Evolutionary conservation across 1,284 basidiomycete species (phyloP), one percentile per base, ranked within the genome.

Genomic region (Papiliotrema terrestris): DNA sequence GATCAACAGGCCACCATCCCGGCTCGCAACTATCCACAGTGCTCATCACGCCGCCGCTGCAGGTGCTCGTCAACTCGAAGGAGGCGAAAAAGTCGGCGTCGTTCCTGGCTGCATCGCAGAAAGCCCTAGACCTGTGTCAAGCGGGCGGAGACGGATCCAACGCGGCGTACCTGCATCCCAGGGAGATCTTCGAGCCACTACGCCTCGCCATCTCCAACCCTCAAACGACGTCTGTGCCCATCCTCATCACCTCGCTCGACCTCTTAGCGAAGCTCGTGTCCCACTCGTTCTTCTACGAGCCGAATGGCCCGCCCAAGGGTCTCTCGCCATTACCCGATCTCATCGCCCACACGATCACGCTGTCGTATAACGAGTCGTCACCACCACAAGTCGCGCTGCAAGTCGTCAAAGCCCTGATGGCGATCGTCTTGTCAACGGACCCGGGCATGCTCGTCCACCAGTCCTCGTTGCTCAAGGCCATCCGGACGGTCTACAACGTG

Each of bases 181-280:
- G 89, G 58, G 88, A 92, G 69, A 89, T 96, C 52, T 92, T 98
- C 68, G 90, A 95, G 69, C 92, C 94, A 15, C 81, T 98, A 52
- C 84, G 90, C 51, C 80, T 97, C 50, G 94, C 93, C 14, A 97
- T 93, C 77, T 68, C 65, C 6, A 74, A 72, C 48, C 72, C 72
- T 1, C 92, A 97, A 78, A 95, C 92, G 1, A 84, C 86, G 51
- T 89, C 83, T 61, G 91, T 96, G 71, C 91, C 91, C 65, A 82
- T 96, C 35, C 89, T 93, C 85, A 89, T 95, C 67, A 90, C 91
- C 22, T 93, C 92, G 61, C 80, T 98, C 71, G 94, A 98, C 76
- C 92, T 94, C 66, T 91, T 96, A 57, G 89, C 91, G 47, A 98
- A 98, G 77, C 84, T 98, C 64, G 89, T 97, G 60, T 92, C 91